These are phyloP conservation scores for Hypoxylon sp. DNA, from an alignment of 2,329 filamentous ascomycete species.

Conservation along the genomic window DNA sequence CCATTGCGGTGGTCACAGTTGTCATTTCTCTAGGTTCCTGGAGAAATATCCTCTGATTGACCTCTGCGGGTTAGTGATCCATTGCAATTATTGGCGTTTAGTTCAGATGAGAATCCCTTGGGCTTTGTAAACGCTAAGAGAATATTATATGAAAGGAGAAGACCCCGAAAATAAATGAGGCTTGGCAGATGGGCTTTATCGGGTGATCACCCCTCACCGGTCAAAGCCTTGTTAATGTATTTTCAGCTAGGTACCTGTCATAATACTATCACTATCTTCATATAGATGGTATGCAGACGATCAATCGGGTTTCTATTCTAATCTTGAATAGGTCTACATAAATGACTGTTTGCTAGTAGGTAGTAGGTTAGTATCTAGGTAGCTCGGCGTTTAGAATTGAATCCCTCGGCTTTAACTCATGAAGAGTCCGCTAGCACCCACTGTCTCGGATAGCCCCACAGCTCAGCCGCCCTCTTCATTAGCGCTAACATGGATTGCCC, in stretches of 20 bases:
- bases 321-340: too few relatives aligned
- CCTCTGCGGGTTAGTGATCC: background rate
- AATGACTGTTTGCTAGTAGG: too few relatives aligned
- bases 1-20: conserved; percentile 1
- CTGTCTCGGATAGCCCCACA: background rate
- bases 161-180: background rate
- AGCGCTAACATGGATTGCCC: background rate
- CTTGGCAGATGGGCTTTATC: too few relatives aligned
- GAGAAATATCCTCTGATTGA: background rate
- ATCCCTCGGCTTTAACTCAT: background rate
- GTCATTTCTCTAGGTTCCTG: conserved; percentile 6
- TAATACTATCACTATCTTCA: too few relatives aligned
- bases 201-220: too few relatives aligned
- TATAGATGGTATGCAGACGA: too few relatives aligned
- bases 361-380: too few relatives aligned
- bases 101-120: background rate
- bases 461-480: background rate
- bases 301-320: too few relatives aligned
- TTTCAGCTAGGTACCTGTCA: too few relatives aligned
- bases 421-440: background rate
- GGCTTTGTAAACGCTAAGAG: background rate
- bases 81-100: background rate
- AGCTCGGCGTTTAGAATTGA: too few relatives aligned
- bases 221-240: too few relatives aligned
- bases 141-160: background rate